Conservation (phyloP, 2,329 filamentous ascomycete species). For the Penicillium sp. region DNA sequence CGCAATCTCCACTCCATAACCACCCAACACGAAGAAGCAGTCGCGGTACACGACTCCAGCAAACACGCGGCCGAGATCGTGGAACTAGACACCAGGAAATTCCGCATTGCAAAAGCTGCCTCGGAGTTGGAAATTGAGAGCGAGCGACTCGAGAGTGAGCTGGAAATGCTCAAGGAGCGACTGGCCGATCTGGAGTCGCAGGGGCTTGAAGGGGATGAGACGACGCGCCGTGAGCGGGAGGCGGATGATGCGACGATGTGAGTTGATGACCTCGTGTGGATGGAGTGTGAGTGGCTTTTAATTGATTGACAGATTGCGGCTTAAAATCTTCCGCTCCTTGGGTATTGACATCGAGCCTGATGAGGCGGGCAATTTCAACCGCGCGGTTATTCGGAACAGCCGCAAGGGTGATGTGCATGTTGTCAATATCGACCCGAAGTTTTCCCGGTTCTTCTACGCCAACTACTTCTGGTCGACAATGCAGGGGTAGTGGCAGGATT, state of each 20-base stretch:
- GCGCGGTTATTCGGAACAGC: slow-evolving; percentile 83
- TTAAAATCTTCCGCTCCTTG: slow-evolving; percentile 89
- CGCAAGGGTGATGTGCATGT: slow-evolving; percentile 91
- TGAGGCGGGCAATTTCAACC: slow-evolving; percentile 78
- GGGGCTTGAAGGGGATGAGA: slow-evolving; percentile 75
- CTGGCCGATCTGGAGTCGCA: slow-evolving; percentile 85
- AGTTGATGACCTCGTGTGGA: slow-evolving; percentile 20
- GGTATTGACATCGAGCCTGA: slow-evolving; percentile 90
- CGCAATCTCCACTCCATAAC: slow-evolving; percentile 77
- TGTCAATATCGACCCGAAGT: slow-evolving; percentile 91
- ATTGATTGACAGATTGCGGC: slow-evolving; percentile 63
- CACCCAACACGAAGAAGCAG: slow-evolving; percentile 77
- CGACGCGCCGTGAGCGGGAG: slow-evolving; percentile 58
- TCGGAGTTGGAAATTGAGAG: slow-evolving; percentile 90
- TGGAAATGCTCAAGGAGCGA: slow-evolving; percentile 74
- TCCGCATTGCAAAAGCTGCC: slow-evolving; percentile 89
- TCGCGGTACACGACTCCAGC: slow-evolving; percentile 74
- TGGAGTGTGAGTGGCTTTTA: slow-evolving; percentile 14
- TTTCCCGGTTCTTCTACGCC: slow-evolving; percentile 88
- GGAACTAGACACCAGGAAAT: slow-evolving; percentile 89
- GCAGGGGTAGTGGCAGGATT: slow-evolving; percentile 53
- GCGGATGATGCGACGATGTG: slow-evolving; percentile 57
- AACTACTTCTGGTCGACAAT: slow-evolving; percentile 96
- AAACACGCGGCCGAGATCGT: slow-evolving; percentile 85
- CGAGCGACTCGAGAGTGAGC: slow-evolving; percentile 83